A percentile compares a stretch with the other conserved stretches of the same genome.
phyloP scores from a whole-genome alignment of 192 early-diverging fungal species.

The Polychytrium aggregatum region DNA sequence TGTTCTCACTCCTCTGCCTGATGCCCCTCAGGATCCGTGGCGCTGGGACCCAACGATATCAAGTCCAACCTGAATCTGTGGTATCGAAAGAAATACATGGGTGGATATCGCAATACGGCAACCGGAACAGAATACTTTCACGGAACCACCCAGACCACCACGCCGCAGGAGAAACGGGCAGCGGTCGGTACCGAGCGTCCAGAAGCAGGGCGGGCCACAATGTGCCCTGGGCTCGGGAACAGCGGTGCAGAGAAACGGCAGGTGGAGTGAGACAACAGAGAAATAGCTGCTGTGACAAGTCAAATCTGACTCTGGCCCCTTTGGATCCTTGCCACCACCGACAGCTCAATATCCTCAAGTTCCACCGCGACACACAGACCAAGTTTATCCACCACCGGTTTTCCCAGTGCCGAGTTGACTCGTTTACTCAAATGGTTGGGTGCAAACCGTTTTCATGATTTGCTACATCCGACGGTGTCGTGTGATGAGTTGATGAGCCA shows the following conservation, averaged over 20 bases:
- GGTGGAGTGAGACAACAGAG: too few relatives aligned
- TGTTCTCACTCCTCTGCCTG: too few relatives aligned
- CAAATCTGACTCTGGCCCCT: background rate
- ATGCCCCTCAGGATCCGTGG: too few relatives aligned
- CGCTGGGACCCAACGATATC: too few relatives aligned
- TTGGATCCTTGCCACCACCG: background rate
- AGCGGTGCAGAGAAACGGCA: too few relatives aligned
- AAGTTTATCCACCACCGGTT: slow-evolving; percentile 27
- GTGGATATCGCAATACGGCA: slow-evolving; percentile 31
- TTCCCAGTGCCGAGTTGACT: slow-evolving; percentile 24
- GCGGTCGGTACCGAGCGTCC: slow-evolving; percentile 11
- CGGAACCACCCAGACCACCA: slow-evolving; percentile 41
- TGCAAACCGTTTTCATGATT: too few relatives aligned
- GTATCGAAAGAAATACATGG: slow-evolving; percentile 36
- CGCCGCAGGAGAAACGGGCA: slow-evolving; percentile 40
- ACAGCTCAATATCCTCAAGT: slow-evolving; percentile 14
- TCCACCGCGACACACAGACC: slow-evolving; percentile 47
- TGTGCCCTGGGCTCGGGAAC: too few relatives aligned
- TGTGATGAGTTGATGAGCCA: too few relatives aligned
- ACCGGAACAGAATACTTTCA: slow-evolving; percentile 35
- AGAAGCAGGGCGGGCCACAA: too few relatives aligned
- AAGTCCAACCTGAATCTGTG: slow-evolving; percentile 6
- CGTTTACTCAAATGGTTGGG: slow-evolving; percentile 50
- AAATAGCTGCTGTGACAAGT: too few relatives aligned
- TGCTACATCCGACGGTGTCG: too few relatives aligned